phyloP scores from a whole-genome alignment of 306 rosid genomes.

The Dalbergia cultrata region DNA sequence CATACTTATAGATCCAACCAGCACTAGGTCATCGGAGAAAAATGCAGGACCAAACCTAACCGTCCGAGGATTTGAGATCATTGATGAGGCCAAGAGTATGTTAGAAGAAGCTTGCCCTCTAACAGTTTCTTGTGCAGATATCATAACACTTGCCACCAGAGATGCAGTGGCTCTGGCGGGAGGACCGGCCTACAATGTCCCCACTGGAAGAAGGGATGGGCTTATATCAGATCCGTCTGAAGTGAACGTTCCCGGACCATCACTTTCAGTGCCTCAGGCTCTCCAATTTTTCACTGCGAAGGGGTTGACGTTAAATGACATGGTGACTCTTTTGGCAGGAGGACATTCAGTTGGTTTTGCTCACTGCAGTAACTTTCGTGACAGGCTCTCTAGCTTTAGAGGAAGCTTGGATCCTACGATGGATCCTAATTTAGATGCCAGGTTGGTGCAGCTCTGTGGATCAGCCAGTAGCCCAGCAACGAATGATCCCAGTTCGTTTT shows the following conservation, averaged over 20 bases:
- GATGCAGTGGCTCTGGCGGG: constrained; percentile 57
- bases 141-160: constrained; percentile 61
- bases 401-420: constrained; percentile 53
- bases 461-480: neutral
- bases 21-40: constrained; percentile 49
- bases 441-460: constrained; percentile 35
- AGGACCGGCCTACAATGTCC: constrained; percentile 51
- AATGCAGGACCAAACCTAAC: constrained; percentile 48
- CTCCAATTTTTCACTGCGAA: constrained; percentile 39
- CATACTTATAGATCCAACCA: constrained; percentile 56
- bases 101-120: constrained; percentile 60
- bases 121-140: constrained; percentile 71
- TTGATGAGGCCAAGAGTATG: constrained; percentile 53
- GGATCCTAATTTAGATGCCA: constrained; percentile 53
- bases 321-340: constrained; percentile 71
- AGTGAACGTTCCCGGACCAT: constrained; percentile 57
- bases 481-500: constrained; percentile 38
- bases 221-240: constrained; percentile 40
- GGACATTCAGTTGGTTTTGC: constrained; percentile 73
- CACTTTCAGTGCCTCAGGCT: constrained; percentile 42
- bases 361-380: constrained; percentile 51
- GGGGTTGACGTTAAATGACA: constrained; percentile 53
- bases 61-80: constrained; percentile 55
- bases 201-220: constrained; percentile 65
- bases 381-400: constrained; percentile 42